Evolutionary conservation across 768 basidiomycete genomes (phyloP).

Genomic region (Lactarius tabidus): DNA sequence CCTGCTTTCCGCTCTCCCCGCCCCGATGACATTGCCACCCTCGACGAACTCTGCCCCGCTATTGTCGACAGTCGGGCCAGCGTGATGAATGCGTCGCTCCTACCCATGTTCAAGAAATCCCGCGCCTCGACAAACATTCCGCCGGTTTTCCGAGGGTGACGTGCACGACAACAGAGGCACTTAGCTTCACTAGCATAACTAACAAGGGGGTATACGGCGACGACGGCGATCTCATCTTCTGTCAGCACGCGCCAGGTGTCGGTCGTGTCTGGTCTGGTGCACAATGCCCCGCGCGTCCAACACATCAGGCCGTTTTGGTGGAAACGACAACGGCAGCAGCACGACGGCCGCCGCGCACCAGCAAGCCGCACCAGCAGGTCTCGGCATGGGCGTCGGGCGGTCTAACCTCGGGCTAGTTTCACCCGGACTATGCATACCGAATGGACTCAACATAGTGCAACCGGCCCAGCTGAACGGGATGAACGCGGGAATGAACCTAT

Average conservation of each 20-base stretch:
- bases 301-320: constrained; percentile 45
- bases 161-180: not conserved
- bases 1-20: constrained; percentile 53
- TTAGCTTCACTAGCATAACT: constrained; percentile 22
- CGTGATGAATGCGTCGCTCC: constrained; percentile 91
- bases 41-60: constrained; percentile 46
- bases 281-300: constrained; percentile 59
- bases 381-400: constrained; percentile 43
- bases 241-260: constrained; percentile 31
- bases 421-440: constrained; percentile 45
- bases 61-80: constrained; percentile 91
- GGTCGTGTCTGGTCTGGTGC: constrained; percentile 42
- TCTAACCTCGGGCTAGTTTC: constrained; percentile 46
- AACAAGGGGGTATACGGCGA: constrained; percentile 46
- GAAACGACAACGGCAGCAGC: constrained; percentile 41
- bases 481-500: too few species aligned
- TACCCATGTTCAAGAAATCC: constrained; percentile 47
- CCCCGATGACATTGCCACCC: constrained; percentile 32
- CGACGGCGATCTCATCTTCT: constrained; percentile 45
- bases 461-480: constrained; percentile 47
- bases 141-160: constrained; percentile 48
- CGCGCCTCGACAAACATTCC: constrained; percentile 82
- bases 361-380: constrained; percentile 36
- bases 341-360: constrained; percentile 19
- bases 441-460: constrained; percentile 33